Evolutionary conservation across 2,329 filamentous ascomycete genomes (phyloP).

Genomic region (Xylaria sp.): DNA sequence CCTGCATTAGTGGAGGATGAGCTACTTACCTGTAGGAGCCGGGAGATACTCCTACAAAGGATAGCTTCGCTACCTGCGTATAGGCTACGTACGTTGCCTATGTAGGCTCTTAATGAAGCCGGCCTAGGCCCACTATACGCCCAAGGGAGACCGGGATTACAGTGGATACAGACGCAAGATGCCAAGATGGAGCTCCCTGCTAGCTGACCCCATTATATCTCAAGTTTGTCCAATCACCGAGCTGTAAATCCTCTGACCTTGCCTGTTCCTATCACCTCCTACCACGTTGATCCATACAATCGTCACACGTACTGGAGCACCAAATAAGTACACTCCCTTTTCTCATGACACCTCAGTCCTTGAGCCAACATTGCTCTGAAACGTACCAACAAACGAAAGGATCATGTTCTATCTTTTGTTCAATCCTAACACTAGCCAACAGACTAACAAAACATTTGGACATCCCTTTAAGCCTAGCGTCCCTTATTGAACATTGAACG

Average conservation of each 20-base stretch:
- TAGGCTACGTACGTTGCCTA: background rate
- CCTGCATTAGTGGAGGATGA: constrained; percentile 25
- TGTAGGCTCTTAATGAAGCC: background rate
- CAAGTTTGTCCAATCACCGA: constrained; percentile 15
- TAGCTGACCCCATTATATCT: background rate
- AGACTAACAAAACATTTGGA: background rate
- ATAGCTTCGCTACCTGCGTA: too few species aligned
- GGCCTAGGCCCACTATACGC: background rate
- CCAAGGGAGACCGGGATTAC: background rate
- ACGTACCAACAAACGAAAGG: too few species aligned
- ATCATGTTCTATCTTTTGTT: background rate
- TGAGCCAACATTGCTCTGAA: background rate
- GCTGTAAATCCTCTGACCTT: constrained; percentile 6
- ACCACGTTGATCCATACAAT: constrained; percentile 32
- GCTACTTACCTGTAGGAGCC: background rate
- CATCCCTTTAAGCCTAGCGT: background rate
- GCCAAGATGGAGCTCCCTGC: background rate
- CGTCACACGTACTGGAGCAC: constrained; percentile 6
- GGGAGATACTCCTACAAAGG: background rate
- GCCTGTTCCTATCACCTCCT: constrained; percentile 31
- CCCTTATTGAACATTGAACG: background rate
- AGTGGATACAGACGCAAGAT: background rate
- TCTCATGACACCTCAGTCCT: constrained; percentile 4
- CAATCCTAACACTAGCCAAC: background rate
- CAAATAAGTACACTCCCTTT: background rate